These are phyloP conservation scores for Botrytis hyacinthi DNA, from an alignment of 2,329 filamentous ascomycete species.

Conservation along the genomic window DNA sequence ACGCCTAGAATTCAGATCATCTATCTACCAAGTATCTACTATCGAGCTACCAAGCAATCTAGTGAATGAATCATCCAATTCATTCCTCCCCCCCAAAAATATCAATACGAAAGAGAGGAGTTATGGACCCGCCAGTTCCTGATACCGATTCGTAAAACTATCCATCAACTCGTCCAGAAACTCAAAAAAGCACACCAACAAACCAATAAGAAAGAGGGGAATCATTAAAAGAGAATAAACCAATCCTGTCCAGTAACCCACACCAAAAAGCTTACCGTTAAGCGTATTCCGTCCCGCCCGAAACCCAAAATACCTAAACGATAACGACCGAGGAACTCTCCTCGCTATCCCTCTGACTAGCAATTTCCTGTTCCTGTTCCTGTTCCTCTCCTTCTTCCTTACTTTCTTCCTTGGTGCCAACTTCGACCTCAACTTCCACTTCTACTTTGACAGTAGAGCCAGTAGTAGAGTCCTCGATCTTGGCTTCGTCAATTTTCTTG, in stretches of 20 bases:
- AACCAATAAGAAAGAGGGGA: not conserved
- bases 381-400: not conserved
- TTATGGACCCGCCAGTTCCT: not conserved
- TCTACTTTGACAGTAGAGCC: not conserved
- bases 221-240: not conserved
- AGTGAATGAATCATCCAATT: not conserved
- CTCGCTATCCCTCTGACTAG: not conserved
- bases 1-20: not conserved
- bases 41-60: not conserved
- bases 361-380: not conserved
- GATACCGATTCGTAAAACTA: not conserved
- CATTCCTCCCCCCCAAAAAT: not conserved
- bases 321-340: constrained; percentile 16
- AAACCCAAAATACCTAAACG: not conserved
- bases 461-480: not conserved
- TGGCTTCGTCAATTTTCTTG: not conserved
- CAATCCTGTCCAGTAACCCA: not conserved
- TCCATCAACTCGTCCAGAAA: not conserved
- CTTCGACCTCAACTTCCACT: not conserved
- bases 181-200: not conserved
- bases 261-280: not conserved
- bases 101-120: not conserved
- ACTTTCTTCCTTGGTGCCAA: not conserved
- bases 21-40: not conserved
- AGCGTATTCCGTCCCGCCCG: too few species aligned